Evolutionary conservation across 2,329 filamentous ascomycete species (phyloP), one percentile per base, ranked within the genome.

Genomic region (Tolypocladium ovalisporum): DNA sequence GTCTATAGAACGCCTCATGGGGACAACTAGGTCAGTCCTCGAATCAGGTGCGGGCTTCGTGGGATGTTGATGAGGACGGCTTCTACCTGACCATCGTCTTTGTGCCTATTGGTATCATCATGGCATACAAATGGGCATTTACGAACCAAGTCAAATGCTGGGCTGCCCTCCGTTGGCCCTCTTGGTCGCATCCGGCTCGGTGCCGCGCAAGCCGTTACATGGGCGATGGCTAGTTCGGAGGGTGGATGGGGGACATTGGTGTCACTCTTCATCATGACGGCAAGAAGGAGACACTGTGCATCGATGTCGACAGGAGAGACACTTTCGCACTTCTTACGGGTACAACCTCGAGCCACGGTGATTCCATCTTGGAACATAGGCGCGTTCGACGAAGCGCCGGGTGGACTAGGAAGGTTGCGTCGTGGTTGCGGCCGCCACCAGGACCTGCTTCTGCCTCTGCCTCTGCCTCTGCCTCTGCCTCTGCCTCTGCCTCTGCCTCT

Each of bases 381-480:
- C 36, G 19, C 36, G 58, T 59, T 59, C 32, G 56, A 59, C 44
- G 53, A 59, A 59, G 58, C 58, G 58, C 58, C 58, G 49, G 19
- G 53, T 5, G 49, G 56, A 24, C 39, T 36, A 13, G 4, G n/a
- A n/a, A n/a, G n/a, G 24, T 56, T 52, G 54, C 53, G 44, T 49
- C 24, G 47, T n/a, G 15, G 22, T 6, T 9, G 19, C 19, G 9
- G 29, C 29, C 29, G 47, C 47, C 24, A 17, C 22, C n/a, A n/a
- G 10, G 39, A 17, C 37, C 37, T n/a, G n/a, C n/a, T n/a, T n/a
- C n/a, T n/a, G n/a, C n/a, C n/a, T n/a, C n/a, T n/a, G n/a, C 15
- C n/a, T n/a, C n/a, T n/a, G n/a, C n/a, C n/a, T n/a, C n/a, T n/a
- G n/a, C n/a, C n/a, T n/a, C n/a, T n/a, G n/a, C n/a, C n/a, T n/a